Conservation (phyloP, 2,329 filamentous ascomycete species). For the Xylariaceae sp. region DNA sequence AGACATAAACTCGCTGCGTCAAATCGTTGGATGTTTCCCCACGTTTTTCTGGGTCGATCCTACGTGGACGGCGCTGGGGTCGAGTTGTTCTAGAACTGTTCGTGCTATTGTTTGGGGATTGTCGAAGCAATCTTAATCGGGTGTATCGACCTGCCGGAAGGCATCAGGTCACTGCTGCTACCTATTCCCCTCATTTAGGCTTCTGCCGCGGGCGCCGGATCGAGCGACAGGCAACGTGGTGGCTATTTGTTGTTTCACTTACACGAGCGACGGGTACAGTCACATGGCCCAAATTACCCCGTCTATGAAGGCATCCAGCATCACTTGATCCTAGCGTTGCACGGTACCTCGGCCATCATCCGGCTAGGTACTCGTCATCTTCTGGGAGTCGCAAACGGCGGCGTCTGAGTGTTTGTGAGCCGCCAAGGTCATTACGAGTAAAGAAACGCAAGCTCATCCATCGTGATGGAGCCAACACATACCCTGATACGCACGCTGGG, state of each 20-base stretch:
- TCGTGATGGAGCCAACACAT: conserved; percentile 2
- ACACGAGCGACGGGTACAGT: conserved; percentile 14
- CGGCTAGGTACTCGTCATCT: conserved; percentile 8
- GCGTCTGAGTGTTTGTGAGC: no score
- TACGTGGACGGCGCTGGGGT: conserved; percentile 19
- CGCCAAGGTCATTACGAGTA: not conserved
- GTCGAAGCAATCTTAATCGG: not conserved
- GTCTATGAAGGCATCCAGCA: conserved; percentile 12
- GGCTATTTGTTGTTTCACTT: conserved; percentile 21
- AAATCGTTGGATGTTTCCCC: conserved; percentile 24
- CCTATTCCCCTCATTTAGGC: conserved; percentile 16
- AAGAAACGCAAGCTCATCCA: not conserved
- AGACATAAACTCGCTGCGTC: conserved; percentile 12
- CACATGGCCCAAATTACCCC: conserved; percentile 19
- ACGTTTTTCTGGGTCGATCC: conserved; percentile 28
- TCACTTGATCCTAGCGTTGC: conserved; percentile 19
- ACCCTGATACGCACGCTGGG: not conserved
- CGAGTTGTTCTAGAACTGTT: conserved; percentile 29
- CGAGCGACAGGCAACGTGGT: conserved; percentile 17
- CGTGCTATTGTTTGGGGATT: conserved; percentile 14
- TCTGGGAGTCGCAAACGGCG: conserved; percentile 4
- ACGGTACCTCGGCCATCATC: conserved; percentile 17
- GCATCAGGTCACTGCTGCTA: not conserved
- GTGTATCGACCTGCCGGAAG: not conserved
- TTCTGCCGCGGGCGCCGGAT: conserved; percentile 17